Base-by-base conservation (phyloP, 1,284 basidiomycete species). In the Hortiboletus rubellus region DNA sequence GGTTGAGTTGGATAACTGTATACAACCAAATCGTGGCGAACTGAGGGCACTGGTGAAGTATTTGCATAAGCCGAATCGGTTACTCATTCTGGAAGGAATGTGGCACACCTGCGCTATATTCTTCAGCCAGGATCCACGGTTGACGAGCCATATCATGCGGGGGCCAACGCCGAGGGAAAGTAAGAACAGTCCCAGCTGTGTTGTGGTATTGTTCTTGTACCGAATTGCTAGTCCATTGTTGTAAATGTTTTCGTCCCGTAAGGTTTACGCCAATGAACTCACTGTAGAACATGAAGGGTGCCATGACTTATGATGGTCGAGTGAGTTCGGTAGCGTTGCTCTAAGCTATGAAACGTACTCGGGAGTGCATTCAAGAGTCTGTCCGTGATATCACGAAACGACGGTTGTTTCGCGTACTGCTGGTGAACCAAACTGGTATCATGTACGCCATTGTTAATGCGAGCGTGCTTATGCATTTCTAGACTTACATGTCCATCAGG, bases 231-330 rank as follows among this genome's bases (percentile, higher is more conserved):
- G 14, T 55, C 31, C 46, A 24, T 43, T 30, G 12, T 52, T 56
- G 57, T 55, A 54, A 50, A 46, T 47, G 33, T 30, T 27, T 27
- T 44, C 15, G 17, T 33, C 34, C 41, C 49, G 50, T 10, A 45
- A 44, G 12, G 22, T 22, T 44, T 43, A 18, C 31, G 33, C 31
- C 17, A 22, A 38, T 8, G 5, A 33, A 63, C 89, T 66, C 65
- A 90, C 91, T 86, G 68, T 89, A 92, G 70, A 91, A 92, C 57
- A 91, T 81, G 70, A 91, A 88, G 27, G 89, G 54, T 0, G 82
- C 82, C 57, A 92, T 72, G 58, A 91, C 89, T 91, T 61, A 34
- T 15, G 14, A 31, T 37, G 42, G 24, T 42, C 36, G 34, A 46
- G 53, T 62, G 38, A 59, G 63, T 46, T 42, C 10, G 12, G 54